Base-by-base conservation (phyloP, 1,139 yeast species). In the Pichia sp. region DNA sequence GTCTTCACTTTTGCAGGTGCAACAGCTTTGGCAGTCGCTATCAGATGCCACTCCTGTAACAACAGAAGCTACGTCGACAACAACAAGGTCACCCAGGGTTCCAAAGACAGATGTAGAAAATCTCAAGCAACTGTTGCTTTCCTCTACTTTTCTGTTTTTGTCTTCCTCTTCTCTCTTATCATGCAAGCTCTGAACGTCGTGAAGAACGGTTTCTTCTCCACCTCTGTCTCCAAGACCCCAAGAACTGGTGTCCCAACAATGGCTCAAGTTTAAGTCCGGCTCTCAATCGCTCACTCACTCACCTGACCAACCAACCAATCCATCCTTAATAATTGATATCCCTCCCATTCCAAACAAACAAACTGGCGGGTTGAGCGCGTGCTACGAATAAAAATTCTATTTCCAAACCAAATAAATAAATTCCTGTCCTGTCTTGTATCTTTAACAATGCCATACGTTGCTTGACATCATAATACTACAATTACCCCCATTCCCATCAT, bases 1-100 rank as follows among this genome's bases (percentile, higher is more conserved):
- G 84, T 89, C 52, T 89, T 91, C 77, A 80, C 95, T 46, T 85
- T 91, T 66, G 79, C 97, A 43, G 97, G 85, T 53, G 97, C 91
- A 52, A 78, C 95, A 44, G 95, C 96, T 41, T 69, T 91, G 62
- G 97, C 96, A 44, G 94, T 88, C 50, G 93, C 80, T 56, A 79
- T 84, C 62, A 77, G 86, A 64, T 74, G 71, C 49, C 96, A 88
- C 74, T 82, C 95, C 36, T 91, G 98, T 73, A 45, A 67, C 53
- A 84, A 86, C 77, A 52, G 69, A 48, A 52, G 43, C 43, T 88
- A 85, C 72, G 50, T 86, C 52, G 69, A 77, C 53, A 35, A 52
- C 53, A 86, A 89, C 73, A 67, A 64, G 50, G 74, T 88, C 52
- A 64, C 82, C 51, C 89, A 85, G 69, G 94, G 95, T 52, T 71